Evolutionary conservation across 768 basidiomycete species (phyloP), one percentile per base, ranked within the genome.

Genomic region (Coprinopsis cinerea): DNA sequence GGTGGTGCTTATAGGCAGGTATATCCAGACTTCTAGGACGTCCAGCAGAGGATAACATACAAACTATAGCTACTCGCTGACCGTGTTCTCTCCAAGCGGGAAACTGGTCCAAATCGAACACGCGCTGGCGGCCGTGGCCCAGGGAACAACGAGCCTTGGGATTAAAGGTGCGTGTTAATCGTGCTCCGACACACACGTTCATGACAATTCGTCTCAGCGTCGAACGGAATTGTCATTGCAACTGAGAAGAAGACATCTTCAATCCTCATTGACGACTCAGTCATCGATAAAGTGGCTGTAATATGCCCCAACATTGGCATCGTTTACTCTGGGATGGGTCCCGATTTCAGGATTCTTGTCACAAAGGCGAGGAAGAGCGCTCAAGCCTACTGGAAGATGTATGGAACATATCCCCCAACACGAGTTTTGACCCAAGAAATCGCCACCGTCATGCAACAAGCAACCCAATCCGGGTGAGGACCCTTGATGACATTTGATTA

Each of bases 81-180:
- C 96, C 13, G 95, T 96, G 60, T 99, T 99, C 82, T 96, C 93
- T 32, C 96, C 96, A 47, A 96, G 93, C 60, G 95, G 95, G 57
- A 96, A 93, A 78, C 82, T 99, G 44, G 95, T 99, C 53, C 96
- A 99, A 75, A 99, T 99, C 65, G 96, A 99, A 74, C 96, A 99
- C 72, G 96, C 96, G 40, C 76, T 99, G 53, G 96, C 96, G 49
- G 94, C 94, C 26, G 95, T 98, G 51, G 81, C 89, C 20, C 87
- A 89, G 59, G 95, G 95, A 52, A 94, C 93, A 39, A 98, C 96
- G 36, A 93, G 91, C 69, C 81, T 99, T 39, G 96, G 96, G 48
- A 97, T 99, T 67, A 98, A 98, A 78, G 96, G 96, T 94, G 59
- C 55, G 71, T 51, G 48, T 44, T 39, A 46, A 22, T 10, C n/a